Evolutionary conservation across 2,329 filamentous ascomycete genomes (phyloP).

Genomic region (Venturia aucupariae): DNA sequence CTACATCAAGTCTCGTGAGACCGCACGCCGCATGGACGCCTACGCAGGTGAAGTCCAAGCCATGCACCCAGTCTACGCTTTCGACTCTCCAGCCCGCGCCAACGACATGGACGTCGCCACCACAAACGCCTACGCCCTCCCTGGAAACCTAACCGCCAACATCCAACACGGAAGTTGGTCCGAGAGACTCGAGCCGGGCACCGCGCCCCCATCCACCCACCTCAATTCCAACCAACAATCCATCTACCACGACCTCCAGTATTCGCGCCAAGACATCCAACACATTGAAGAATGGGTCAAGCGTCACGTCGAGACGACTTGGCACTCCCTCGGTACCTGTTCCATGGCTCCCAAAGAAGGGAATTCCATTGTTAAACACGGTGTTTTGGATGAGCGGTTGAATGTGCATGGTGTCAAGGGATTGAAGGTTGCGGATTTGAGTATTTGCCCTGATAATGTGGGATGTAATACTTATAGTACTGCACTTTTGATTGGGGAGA

Average conservation of each 20-base stretch:
- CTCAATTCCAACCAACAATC: slow-evolving; percentile 57
- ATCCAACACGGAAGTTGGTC: slow-evolving; percentile 65
- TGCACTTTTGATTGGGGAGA: slow-evolving; percentile 67
- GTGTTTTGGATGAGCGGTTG: slow-evolving; percentile 66
- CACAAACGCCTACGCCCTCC: slow-evolving; percentile 65
- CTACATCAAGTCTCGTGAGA: slow-evolving; percentile 75
- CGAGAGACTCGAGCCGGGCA: neutral
- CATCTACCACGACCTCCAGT: slow-evolving; percentile 55
- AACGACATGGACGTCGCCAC: slow-evolving; percentile 66
- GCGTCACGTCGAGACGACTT: slow-evolving; percentile 67
- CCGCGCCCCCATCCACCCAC: slow-evolving; percentile 36
- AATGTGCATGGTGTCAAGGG: slow-evolving; percentile 71
- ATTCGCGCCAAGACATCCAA: slow-evolving; percentile 53
- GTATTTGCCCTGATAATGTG: slow-evolving; percentile 71
- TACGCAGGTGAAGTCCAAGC: slow-evolving; percentile 61
- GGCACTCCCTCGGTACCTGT: slow-evolving; percentile 61
- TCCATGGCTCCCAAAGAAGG: slow-evolving; percentile 69
- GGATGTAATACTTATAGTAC: slow-evolving; percentile 56
- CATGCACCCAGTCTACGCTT: slow-evolving; percentile 64
- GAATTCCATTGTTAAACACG: slow-evolving; percentile 72
- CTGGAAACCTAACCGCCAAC: slow-evolving; percentile 60
- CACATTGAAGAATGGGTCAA: slow-evolving; percentile 56
- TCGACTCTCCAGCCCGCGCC: slow-evolving; percentile 58
- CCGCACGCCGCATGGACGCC: slow-evolving; percentile 65
- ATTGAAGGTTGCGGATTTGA: slow-evolving; percentile 67